Evolutionary conservation across 805 yeast genomes (phyloP).

Genomic region (Lachancea sp.): DNA sequence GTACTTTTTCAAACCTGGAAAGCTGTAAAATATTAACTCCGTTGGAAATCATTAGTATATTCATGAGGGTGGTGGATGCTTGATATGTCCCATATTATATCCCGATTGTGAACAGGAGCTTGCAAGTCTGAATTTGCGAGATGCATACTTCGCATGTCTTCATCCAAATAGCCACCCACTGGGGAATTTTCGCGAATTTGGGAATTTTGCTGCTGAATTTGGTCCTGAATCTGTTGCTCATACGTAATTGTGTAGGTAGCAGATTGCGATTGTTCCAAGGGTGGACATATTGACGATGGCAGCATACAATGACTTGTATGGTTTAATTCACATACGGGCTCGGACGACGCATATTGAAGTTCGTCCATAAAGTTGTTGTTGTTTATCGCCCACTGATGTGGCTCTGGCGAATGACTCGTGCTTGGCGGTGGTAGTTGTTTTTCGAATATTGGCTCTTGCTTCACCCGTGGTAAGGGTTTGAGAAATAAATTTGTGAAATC

Average conservation of each 20-base stretch:
- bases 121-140: slow-evolving; percentile 4
- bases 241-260: background rate
- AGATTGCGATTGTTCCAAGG: background rate
- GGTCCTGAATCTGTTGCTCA: background rate
- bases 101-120: background rate
- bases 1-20: background rate
- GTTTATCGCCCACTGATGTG: background rate
- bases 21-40: background rate
- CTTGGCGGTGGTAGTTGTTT: background rate
- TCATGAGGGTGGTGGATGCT: slow-evolving; percentile 6
- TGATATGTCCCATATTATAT: background rate
- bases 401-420: background rate
- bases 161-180: background rate
- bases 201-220: background rate
- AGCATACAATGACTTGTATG: slow-evolving; percentile 4
- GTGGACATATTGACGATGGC: background rate
- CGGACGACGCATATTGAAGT: slow-evolving; percentile 1
- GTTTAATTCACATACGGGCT: slow-evolving; percentile 4
- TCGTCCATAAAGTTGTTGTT: slow-evolving; percentile 4
- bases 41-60: slow-evolving; percentile 6
- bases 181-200: background rate
- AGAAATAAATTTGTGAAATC: slow-evolving; percentile 33
- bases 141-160: slow-evolving; percentile 1
- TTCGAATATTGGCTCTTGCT: slow-evolving; percentile 1
- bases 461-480: slow-evolving; percentile 17